Base-by-base conservation (phyloP, 2,329 filamentous ascomycete genomes). In the Verticillium nonalfalfae region DNA sequence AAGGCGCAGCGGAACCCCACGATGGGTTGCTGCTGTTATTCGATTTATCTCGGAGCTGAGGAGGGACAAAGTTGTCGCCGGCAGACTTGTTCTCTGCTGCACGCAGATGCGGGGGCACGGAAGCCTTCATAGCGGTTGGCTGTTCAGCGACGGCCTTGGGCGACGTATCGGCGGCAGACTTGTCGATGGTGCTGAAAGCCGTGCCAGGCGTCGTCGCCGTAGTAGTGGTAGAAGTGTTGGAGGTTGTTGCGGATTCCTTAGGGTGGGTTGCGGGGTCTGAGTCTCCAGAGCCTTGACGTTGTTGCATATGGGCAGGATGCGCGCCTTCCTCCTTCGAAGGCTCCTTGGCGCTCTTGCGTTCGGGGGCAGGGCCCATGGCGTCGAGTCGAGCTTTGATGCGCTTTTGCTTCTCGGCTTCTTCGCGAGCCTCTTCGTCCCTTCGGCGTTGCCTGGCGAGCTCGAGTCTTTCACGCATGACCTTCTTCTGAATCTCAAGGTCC, bases 301-400 rank as follows among this genome's bases (percentile, higher is more conserved):
- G 54, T 45, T 70, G 68, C 10, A 67, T 66, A 34, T 68, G 66
- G 10, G 68, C 7, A 15, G 70, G 72, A 26, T 74, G 70, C 9
- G 72, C 73, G 59, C 75, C 75, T 9, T 78, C 76, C 45, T 85
- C 82, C 35, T 79, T 72, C 13, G 76, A 73, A 26, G 77, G 70
- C 7, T 85, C 85, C 70, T 85, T 86, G 4, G 78, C 75, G 58
- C 80, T 83, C 70, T 83, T 85, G 63, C 81, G 81, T 66, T 88
- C 85, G 3, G 85, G 85, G 2, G 83, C 78, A 15, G 87, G 85
- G 0, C 88, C 89, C 70, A 93, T 76, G 9, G 86, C 85, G 67
- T 89, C 89, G 56, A 93, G 75, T 73, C 91, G 92, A 70, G 88
- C 82, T 57, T 86, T 84, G 63, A 93, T 86, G 31, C 90, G 84